Percentiles rank a stretch among this genome's conserved stretches.
phyloP scores from a whole-genome alignment of 2,329 filamentous ascomycete species.

The Colletotrichum aenigma region DNA sequence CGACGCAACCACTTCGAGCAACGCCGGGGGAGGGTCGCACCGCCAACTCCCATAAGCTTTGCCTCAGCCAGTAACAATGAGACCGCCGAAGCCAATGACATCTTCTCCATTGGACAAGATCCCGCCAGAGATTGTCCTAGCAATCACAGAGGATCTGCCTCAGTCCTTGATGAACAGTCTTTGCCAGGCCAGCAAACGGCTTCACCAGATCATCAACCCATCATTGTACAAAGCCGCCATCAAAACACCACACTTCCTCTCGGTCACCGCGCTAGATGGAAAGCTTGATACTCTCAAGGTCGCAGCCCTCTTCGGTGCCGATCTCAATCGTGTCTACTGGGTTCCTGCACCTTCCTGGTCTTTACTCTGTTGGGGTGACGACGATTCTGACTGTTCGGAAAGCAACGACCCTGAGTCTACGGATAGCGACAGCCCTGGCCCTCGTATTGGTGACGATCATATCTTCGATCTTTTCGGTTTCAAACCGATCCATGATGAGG shows the following conservation, averaged over 20 bases:
- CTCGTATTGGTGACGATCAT: too few species aligned
- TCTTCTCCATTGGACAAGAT: neutral
- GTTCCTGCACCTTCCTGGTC: neutral
- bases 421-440: too few species aligned
- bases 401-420: neutral
- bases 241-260: neutral
- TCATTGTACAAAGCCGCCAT: neutral
- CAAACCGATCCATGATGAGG: neutral
- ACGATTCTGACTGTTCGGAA: neutral
- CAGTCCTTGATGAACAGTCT: neutral
- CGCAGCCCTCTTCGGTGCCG: neutral
- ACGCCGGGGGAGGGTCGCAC: too few species aligned
- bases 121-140: neutral
- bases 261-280: neutral
- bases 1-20: too few species aligned
- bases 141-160: fast-evolving
- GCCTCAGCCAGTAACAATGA: neutral
- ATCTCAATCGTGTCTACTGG: neutral
- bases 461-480: neutral
- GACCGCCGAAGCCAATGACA: fast-evolving
- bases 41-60: too few species aligned
- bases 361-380: neutral
- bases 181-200: neutral
- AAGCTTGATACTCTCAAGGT: neutral
- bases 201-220: neutral